Percentiles rank a stretch among this genome's conserved stretches.
These are phyloP conservation scores for Kickxella alabastrina DNA, from an alignment of 192 early-diverging fungal genomes.

Conservation along the genomic window DNA sequence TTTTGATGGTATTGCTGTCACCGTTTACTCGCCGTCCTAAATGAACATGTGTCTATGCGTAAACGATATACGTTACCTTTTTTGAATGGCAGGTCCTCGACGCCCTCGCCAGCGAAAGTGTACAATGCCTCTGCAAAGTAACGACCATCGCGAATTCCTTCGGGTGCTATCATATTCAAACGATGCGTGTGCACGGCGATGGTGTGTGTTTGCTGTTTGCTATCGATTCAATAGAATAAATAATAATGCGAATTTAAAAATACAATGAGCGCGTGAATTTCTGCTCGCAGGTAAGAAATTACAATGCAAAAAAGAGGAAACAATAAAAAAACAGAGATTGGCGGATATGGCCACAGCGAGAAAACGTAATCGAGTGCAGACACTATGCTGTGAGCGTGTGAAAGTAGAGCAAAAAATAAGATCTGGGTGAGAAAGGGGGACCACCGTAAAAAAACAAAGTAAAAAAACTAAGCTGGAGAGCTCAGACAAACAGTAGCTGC, in stretches of 20 bases:
- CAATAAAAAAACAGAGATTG: neutral
- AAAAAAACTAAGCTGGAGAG: neutral
- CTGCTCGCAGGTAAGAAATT: neutral
- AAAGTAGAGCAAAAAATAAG: too few relatives aligned
- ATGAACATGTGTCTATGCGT: too few relatives aligned
- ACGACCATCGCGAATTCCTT: conserved; percentile 49
- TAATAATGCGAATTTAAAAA: neutral
- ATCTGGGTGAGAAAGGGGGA: too few relatives aligned
- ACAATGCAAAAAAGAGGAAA: neutral
- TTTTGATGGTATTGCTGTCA: too few relatives aligned
- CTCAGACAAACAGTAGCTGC: too few relatives aligned
- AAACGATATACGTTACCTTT: conserved; percentile 23
- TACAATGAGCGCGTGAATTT: too few relatives aligned
- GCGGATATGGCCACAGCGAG: neutral
- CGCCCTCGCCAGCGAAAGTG: conserved; percentile 52
- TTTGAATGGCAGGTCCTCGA: conserved; percentile 51
- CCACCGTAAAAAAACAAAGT: neutral
- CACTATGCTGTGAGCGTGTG: too few relatives aligned
- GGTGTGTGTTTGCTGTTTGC: too few relatives aligned
- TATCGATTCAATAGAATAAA: too few relatives aligned
- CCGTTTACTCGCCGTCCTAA: too few relatives aligned
- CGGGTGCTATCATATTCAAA: conserved; percentile 41
- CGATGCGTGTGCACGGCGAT: neutral
- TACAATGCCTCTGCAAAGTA: conserved; percentile 53
- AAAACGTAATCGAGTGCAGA: too few relatives aligned